Percentiles rank a stretch among this genome's conserved stretches.
Conservation (phyloP, 129 eudicot species). For the Artemisia annua region DNA sequence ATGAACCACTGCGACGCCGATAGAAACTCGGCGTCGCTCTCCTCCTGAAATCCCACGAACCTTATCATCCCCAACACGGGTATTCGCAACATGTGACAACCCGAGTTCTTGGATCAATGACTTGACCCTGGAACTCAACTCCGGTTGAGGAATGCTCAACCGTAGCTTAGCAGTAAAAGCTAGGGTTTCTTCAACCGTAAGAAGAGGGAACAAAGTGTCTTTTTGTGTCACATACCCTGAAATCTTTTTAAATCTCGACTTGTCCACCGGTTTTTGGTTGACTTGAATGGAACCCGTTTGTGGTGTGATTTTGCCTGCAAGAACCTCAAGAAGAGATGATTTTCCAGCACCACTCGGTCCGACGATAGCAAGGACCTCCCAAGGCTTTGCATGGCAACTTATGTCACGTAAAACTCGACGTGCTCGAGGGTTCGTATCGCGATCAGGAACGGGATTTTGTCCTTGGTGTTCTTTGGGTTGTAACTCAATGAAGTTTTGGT, state of each 20-base stretch:
- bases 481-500: constrained; percentile 13
- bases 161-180: constrained; percentile 71
- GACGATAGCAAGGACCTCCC: constrained; percentile 91
- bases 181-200: constrained; percentile 88
- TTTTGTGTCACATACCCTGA: constrained; percentile 88
- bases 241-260: constrained; percentile 59
- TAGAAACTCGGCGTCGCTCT: constrained; percentile 86
- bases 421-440: constrained; percentile 4
- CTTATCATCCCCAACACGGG: constrained; percentile 72
- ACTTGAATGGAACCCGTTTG: constrained; percentile 54
- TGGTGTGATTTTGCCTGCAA: constrained; percentile 78
- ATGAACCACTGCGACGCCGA: constrained; percentile 93
- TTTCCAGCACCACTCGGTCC: constrained; percentile 99
- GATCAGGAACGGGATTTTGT: neutral
- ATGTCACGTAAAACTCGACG: constrained; percentile 75
- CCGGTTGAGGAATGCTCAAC: constrained; percentile 40
- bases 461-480: constrained; percentile 5
- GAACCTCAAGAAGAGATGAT: constrained; percentile 82
- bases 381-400: constrained; percentile 75
- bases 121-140: constrained; percentile 53
- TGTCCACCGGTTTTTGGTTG: constrained; percentile 53
- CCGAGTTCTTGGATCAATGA: constrained; percentile 78
- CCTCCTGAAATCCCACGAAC: constrained; percentile 97
- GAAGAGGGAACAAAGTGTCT: constrained; percentile 85
- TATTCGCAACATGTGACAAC: constrained; percentile 58